These are phyloP conservation scores for Pachysolen tannophilus DNA, from an alignment of 805 yeast species.

Conservation along the genomic window DNA sequence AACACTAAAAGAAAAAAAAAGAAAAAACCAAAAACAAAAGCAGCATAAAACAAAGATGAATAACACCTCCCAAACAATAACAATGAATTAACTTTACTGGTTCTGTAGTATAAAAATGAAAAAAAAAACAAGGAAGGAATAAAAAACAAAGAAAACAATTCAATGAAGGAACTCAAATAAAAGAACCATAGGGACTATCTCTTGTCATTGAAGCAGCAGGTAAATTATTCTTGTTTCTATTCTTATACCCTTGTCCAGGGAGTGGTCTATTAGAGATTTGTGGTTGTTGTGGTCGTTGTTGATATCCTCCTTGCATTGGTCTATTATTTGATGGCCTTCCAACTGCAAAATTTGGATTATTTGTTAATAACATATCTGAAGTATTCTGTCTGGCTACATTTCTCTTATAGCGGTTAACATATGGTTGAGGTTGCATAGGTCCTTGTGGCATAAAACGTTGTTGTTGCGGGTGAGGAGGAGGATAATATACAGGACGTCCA, in stretches of 20 bases:
- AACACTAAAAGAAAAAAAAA: too few species aligned
- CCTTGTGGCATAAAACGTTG: slow-evolving; percentile 2
- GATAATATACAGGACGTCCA: slow-evolving; percentile 12
- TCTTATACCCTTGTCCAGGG: slow-evolving; percentile 17
- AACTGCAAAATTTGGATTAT: slow-evolving; percentile 39
- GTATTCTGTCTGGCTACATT: slow-evolving; percentile 18
- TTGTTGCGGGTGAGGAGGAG: slow-evolving; percentile 9
- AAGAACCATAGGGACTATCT: slow-evolving; percentile 36
- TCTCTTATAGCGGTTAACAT: neutral
- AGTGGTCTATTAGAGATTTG: slow-evolving; percentile 11
- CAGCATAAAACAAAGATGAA: too few species aligned
- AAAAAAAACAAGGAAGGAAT: neutral
- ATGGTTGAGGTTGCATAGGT: neutral
- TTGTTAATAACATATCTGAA: slow-evolving; percentile 34
- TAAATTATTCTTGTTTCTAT: slow-evolving; percentile 18
- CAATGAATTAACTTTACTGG: neutral
- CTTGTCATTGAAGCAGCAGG: slow-evolving; percentile 32
- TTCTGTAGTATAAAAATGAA: neutral
- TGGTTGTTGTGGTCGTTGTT: slow-evolving; percentile 6
- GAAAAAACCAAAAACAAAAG: too few species aligned
- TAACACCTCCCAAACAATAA: too few species aligned
- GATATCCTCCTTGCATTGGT: slow-evolving; percentile 18
- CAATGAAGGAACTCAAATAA: neutral
- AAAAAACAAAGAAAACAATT: neutral
- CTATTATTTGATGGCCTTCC: slow-evolving; percentile 9